Base-by-base conservation (phyloP, 306 rosid species). In the Fagus crenata region DNA sequence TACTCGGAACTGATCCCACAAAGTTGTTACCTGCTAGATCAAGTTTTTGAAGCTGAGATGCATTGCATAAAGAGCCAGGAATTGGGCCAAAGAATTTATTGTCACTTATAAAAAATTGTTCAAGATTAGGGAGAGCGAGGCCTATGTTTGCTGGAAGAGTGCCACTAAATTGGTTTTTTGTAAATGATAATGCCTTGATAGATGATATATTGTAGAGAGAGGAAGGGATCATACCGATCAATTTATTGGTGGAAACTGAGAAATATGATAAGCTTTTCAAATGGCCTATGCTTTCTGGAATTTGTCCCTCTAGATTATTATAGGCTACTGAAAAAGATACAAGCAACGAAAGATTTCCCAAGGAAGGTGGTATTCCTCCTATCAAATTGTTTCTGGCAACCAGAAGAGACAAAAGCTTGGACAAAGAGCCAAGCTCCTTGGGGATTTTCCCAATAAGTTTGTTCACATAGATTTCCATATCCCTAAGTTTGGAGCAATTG, bases 191-290 rank as follows among this genome's bases (percentile, higher is more conserved):
- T 2, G 0, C 0, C 0, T 0, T 3, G 18, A 81, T 41, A 35
- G 68, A 41, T 6, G 84, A 84, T n/a, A 84, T 60, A 49, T 84
- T 77, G 39, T 32, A 84, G n/a, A 84, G 9, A 6, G 83, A 84
- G 3, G 35, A 43, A 63, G 78, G 82, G 67, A 84, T 15, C 1
- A 13, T 5, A 37, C 85, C 73, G 5, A 49, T 80, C 12, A 84
- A 33, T 2, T 17, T 36, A 72, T 84, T 81, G n/a, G 1, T 0
- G 2, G 0, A 43, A 1, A 70, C 1, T 22, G 3, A 0, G 0
- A 84, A 32, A 15, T 0, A 0, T 0, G 4, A 3, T 8, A 69
- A 53, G 35, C 31, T 53, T 69, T 53, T 55, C 63, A 74, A 14
- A 12, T 0, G 69, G 28, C 78, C 71, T 4, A 79, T 31, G 4